Base-by-base conservation (phyloP, 1,284 basidiomycete genomes). In the Malassezia yamatoensis region DNA sequence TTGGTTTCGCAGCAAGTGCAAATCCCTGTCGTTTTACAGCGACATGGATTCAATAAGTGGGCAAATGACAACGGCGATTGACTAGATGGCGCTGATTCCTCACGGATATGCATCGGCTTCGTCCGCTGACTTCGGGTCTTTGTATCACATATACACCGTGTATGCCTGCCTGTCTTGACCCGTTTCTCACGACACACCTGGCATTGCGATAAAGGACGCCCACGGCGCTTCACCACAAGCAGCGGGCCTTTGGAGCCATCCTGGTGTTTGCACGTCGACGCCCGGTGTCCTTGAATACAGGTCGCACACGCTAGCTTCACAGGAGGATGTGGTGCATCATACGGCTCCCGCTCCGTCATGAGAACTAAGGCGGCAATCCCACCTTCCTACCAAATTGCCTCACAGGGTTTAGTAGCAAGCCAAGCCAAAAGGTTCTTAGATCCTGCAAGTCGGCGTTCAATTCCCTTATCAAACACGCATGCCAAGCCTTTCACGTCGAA, bases 261-360 rank as follows among this genome's bases (percentile, higher is more conserved):
- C 52, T 63, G 64, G 59, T 71, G 68, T 1, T 62, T 65, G 47
- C 68, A 71, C 1, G 59, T 59, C 0, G 67, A 68, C 1, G 68
- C 65, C 15, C 68, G 61, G 48, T 71, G 68, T 10, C 68, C 68
- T 10, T 65, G 61, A 39, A 71, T 71, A 56, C 68, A 71, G 12
- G 64, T 58, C 10, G 61, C 64, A 39, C 68, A 71, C 1, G 68
- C 68, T 16, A 66, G 68, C 60, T 71, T 71, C 49, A 66, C 51
- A 10, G 51, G 44, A 12, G 29, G 45, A 21, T 46, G 29, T 9
- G 16, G 11, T 12, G 29, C 13, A 18, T 12, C 10, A 8, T 5
- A 2, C 29, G 45, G 34, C 34, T 47, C 8, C 37, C 34, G 34
- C 32, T 33, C 29, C n/a, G 24, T 33, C 45, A 47, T 47, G 20